These are phyloP conservation scores for Parascedosporium putredinis DNA, from an alignment of 2,329 filamentous ascomycete species.

Conservation along the genomic window DNA sequence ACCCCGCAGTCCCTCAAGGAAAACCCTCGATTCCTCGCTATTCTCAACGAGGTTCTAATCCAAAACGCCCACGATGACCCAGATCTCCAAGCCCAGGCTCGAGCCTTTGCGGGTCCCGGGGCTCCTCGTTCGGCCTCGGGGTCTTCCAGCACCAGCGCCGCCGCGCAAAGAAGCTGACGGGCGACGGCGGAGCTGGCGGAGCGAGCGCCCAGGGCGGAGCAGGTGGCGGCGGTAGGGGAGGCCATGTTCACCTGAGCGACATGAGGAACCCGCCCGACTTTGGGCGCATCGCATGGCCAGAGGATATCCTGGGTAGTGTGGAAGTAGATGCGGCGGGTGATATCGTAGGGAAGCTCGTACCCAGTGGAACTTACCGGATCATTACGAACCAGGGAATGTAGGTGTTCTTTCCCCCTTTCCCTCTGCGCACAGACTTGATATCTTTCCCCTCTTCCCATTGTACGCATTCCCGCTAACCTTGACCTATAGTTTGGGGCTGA, in stretches of 20 bases:
- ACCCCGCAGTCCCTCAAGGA: slow-evolving; percentile 49
- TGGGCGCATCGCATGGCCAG: slow-evolving; percentile 58
- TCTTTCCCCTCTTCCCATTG: not conserved
- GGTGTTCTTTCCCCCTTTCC: slow-evolving; percentile 23
- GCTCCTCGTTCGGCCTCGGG: slow-evolving; percentile 39
- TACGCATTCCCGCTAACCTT: not conserved
- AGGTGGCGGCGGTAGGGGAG: slow-evolving; percentile 48
- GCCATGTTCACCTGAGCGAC: slow-evolving; percentile 57
- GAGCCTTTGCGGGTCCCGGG: slow-evolving; percentile 50
- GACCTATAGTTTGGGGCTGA: slow-evolving; percentile 37
- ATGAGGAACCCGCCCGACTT: slow-evolving; percentile 53
- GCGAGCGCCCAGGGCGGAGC: slow-evolving; percentile 52
- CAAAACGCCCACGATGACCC: slow-evolving; percentile 48
- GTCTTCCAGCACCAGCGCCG: slow-evolving; percentile 19
- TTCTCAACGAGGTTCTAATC: slow-evolving; percentile 46
- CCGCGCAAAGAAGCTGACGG: slow-evolving; percentile 3
- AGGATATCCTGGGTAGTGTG: slow-evolving; percentile 59
- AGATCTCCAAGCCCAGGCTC: slow-evolving; percentile 43
- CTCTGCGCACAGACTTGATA: not conserved
- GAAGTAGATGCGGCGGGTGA: slow-evolving; percentile 49
- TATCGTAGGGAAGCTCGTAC: slow-evolving; percentile 47
- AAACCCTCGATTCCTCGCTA: slow-evolving; percentile 48
- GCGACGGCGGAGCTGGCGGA: slow-evolving; percentile 35
- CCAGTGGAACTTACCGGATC: slow-evolving; percentile 53
- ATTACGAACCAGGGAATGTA: slow-evolving; percentile 58